A percentile compares a stretch with the other conserved stretches of the same genome.
Conservation (phyloP, 2,329 filamentous ascomycete genomes). For the Corinectria fuckeliana region DNA sequence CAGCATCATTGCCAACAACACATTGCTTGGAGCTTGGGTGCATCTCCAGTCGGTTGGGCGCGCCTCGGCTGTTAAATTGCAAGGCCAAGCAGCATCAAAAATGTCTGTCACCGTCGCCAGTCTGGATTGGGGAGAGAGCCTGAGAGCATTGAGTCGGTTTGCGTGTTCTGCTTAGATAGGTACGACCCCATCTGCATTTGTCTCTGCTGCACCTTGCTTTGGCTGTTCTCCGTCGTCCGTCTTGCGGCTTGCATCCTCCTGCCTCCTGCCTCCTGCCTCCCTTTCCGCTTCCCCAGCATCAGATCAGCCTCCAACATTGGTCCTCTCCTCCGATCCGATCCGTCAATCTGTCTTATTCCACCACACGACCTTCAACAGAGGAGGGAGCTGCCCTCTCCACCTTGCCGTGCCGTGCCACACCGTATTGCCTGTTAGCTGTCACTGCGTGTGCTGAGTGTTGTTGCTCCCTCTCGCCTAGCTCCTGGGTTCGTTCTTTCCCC, state of each 20-base stretch:
- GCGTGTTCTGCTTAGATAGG: background rate
- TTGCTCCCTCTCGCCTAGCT: background rate
- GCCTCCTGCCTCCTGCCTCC: too few relatives aligned
- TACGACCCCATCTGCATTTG: background rate
- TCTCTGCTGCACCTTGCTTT: background rate
- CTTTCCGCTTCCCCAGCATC: too few relatives aligned
- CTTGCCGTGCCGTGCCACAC: background rate
- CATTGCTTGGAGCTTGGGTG: slow-evolving; percentile 1
- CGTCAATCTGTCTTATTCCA: background rate
- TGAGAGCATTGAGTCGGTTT: slow-evolving; percentile 2
- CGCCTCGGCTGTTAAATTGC: slow-evolving; percentile 16
- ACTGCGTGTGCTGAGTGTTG: background rate
- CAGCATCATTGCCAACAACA: too few relatives aligned
- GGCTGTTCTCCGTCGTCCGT: background rate
- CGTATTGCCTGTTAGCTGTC: background rate
- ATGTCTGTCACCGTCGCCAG: too few relatives aligned
- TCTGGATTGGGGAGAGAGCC: background rate
- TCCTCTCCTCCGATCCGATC: background rate
- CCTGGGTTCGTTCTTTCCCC: background rate
- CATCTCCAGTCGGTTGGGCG: slow-evolving; percentile 11
- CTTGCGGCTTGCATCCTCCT: background rate
- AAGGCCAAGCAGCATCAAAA: slow-evolving; percentile 11
- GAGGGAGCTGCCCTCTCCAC: background rate
- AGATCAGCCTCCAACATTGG: background rate
- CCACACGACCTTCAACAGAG: background rate